Base-by-base conservation (phyloP, 2,329 filamentous ascomycete species). In the Penicillium decumbens region DNA sequence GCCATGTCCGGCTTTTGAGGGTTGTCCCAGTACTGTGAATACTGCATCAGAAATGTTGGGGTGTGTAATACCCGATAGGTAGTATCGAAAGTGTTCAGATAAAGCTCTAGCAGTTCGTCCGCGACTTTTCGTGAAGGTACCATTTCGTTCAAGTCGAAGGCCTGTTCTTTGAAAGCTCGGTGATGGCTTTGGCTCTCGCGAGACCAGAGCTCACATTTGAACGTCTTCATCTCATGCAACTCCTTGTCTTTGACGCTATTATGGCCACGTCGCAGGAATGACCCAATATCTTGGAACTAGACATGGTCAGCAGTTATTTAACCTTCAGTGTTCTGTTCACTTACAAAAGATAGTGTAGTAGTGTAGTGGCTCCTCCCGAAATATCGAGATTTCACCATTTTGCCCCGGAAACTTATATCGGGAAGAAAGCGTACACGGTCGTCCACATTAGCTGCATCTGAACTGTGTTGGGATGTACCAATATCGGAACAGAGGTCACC, bases 51-150 rank as follows among this genome's bases (percentile, higher is more conserved):
- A 53, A 85, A 84, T 0, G 75, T 77, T 0, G 81, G 81, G 1
- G 80, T 62, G 60, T 85, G 78, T 7, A 85, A 50, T 23, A 85
- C 72, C 2, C 82, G 75, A 53, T 80, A 75, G 13, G 79, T 75
- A 1, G 77, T 76, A 57, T 84, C 81, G 55, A 80, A 75, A 0
- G 77, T 77, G 41, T 78, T 70, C 15, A 85, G 66, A 66, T 83
- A 83, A 27, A 70, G 64, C 7, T 77, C 70, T 13, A 83, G 67
- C 1, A 83, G 71, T 44, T 73, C 64, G 50, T 83, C 79, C 0
- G 77, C 75, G 0, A 80, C 51, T 23, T 55, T 46, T 30, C 58
- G 62, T 13, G 64, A 48, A 0, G 82, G 81, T 0, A 85, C 58
- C 40, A 70, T 61, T 33, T 67, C 64, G 18, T 64, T 55, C 0